phyloP scores from a whole-genome alignment of 73 alveolate species.

The Symbiodinium pilosum region DNA sequence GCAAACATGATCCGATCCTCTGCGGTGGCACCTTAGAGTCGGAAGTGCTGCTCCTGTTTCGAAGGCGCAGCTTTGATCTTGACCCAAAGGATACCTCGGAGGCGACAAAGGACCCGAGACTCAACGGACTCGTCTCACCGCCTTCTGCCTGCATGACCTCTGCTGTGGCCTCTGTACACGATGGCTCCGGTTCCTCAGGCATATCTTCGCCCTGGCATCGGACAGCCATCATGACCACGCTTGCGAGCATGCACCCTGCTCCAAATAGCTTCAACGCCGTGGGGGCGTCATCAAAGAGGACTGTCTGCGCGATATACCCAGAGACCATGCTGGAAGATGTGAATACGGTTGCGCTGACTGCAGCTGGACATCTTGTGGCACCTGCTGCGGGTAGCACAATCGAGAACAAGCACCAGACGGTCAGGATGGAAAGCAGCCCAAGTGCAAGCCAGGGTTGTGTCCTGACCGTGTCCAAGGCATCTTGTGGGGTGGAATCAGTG shows the following conservation, averaged over 20 bases:
- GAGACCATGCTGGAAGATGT: slow-evolving; percentile 64
- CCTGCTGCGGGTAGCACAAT: slow-evolving; percentile 72
- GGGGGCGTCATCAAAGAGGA: slow-evolving; percentile 11
- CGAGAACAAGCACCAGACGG: slow-evolving; percentile 30
- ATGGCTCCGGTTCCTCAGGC: neutral
- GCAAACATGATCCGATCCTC: slow-evolving; percentile 66
- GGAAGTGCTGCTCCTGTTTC: neutral
- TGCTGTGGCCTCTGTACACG: neutral
- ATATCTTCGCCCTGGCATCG: neutral
- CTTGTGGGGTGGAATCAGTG: neutral
- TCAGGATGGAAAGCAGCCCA: slow-evolving; percentile 25
- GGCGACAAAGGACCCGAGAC: slow-evolving; percentile 69
- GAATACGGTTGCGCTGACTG: slow-evolving; percentile 58
- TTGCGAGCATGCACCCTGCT: slow-evolving; percentile 60
- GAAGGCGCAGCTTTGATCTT: neutral
- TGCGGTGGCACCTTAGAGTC: neutral
- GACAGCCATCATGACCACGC: slow-evolving; percentile 52
- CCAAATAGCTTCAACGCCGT: slow-evolving; percentile 8
- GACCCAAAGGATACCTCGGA: slow-evolving; percentile 52
- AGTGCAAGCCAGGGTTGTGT: slow-evolving; percentile 22
- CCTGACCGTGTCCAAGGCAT: neutral
- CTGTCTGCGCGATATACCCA: slow-evolving; percentile 46
- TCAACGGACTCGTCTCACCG: slow-evolving; percentile 32
- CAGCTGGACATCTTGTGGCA: slow-evolving; percentile 76
- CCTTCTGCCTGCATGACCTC: neutral